Conservation (phyloP, 495 filamentous ascomycete genomes). For the Jackrogersella minutella region DNA sequence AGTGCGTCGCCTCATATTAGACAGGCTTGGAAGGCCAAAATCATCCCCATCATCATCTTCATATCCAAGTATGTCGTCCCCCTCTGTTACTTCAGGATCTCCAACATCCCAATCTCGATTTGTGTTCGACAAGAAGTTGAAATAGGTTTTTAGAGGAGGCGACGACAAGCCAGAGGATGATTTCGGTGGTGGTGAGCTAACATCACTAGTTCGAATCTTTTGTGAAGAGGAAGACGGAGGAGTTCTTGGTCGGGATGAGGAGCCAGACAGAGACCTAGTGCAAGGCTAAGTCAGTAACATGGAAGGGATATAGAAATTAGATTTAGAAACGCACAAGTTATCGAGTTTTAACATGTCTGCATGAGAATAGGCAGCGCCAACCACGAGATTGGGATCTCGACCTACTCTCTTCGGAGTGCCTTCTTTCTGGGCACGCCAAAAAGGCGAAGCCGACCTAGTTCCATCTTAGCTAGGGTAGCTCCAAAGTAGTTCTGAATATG, state of each 20-base stretch:
- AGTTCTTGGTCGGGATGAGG: slow-evolving; percentile 59
- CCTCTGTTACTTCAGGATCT: slow-evolving; percentile 55
- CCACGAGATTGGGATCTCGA: slow-evolving; percentile 77
- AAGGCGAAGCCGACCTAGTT: slow-evolving; percentile 79
- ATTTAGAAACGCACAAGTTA: slow-evolving; percentile 59
- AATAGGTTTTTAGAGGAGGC: slow-evolving; percentile 75
- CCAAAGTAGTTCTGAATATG: neutral
- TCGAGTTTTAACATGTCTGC: slow-evolving; percentile 91
- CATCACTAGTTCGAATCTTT: slow-evolving; percentile 49
- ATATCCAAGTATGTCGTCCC: slow-evolving; percentile 76
- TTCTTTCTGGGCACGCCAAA: slow-evolving; percentile 77
- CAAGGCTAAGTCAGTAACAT: slow-evolving; percentile 33
- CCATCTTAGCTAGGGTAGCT: slow-evolving; percentile 14
- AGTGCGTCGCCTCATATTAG: slow-evolving; percentile 81
- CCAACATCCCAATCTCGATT: slow-evolving; percentile 78
- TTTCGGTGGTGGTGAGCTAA: slow-evolving; percentile 65
- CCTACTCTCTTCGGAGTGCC: slow-evolving; percentile 60
- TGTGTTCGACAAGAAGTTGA: slow-evolving; percentile 75
- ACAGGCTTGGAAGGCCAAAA: slow-evolving; percentile 89
- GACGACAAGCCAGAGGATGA: slow-evolving; percentile 61
- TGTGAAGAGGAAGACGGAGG: slow-evolving; percentile 54
- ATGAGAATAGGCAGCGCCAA: slow-evolving; percentile 96
- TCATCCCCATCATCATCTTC: slow-evolving; percentile 91
- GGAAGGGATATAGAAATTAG: slow-evolving; percentile 17
- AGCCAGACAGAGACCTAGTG: slow-evolving; percentile 53